Evolutionary conservation across 139 green algal genomes (phyloP), one percentile per base, ranked within the genome.

Genomic region (Pleodorina starrii): DNA sequence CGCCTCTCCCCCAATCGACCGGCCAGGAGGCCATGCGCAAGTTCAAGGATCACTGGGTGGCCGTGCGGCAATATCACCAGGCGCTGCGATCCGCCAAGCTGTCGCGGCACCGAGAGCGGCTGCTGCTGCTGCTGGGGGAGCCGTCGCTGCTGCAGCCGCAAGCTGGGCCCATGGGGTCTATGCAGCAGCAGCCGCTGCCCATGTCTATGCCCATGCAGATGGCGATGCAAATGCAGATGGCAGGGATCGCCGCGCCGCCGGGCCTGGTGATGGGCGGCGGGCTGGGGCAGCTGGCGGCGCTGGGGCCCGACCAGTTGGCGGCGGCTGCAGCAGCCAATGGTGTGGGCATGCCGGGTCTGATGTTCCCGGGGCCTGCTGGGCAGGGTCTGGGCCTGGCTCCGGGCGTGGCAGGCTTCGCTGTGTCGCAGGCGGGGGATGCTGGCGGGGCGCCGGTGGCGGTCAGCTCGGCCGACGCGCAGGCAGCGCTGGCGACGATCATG

Each of bases 21-120:
- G n/a, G 32, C 0, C 51, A 90, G 85, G 74, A 86, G 42, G 54
- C 85, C 0, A 54, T 90, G 21, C 85, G 85, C 2, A 83, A 85
- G 59, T 51, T 90, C 21, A 90, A 85, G 57, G 74, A 90, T 9
- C 85, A 90, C 85, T 90, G 85, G 85, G 32, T 54, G 0, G 50
- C 57, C 1, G 85, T 90, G 38, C 85, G 85, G 40, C 74, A 86
- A n/a, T 83, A 90, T 29, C 75, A 87, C 69, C 59, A 89, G 68
- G 50, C 89, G 19, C 10, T 63, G n/a, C 74, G 66, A 1, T 17
- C 54, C 2, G 60, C 36, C 46, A 86, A 77, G 73, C 75, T 71
- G 5, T 76, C 57, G 27, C 75, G 84, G 4, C 48, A 92, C 44
- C 76, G 85, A 23, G 38, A 83, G 46, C 75, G 75, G 50, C 38